Evolutionary conservation across 2,329 filamentous ascomycete genomes (phyloP), one percentile per base, ranked within the genome.

Genomic region (Curvularia eragrostidis): DNA sequence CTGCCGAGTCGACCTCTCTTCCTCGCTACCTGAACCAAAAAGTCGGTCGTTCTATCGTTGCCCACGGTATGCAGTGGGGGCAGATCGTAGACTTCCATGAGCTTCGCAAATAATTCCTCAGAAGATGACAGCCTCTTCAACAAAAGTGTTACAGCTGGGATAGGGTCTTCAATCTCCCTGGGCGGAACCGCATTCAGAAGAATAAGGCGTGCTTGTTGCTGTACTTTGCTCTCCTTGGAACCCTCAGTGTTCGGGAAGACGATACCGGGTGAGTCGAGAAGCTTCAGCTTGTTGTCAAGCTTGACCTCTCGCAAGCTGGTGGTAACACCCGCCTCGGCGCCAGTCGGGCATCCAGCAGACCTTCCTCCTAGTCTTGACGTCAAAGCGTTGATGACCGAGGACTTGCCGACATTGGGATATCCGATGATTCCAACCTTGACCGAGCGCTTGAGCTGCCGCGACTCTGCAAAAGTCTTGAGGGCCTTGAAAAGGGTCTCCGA

Each of bases 391-490:
- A 97, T 97, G 70, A 97, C 92, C 49, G 93, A 97, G 26, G 92
- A 96, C 82, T 97, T 97, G 75, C 93, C 93, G 58, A 97, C 93
- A 75, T 97, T 97, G 69, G 93, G 93, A 77, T 97, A 97, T 26
- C 93, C 93, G 68, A 97, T 96, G 61, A 97, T 91, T 64, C 93
- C 93, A 59, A 97, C 93, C 19, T 91, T 93, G 69, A 96, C 87
- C 52, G 93, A 89, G 54, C 93, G 89, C 83, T 96, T 96, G 66
- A 97, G 82, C 75, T 96, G 89, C 69, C 91, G 90, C 59, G 85
- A 86, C 56, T 91, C 89, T 9, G 93, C 91, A 73, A 91, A 97
- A 42, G 91, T 89, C 82, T 97, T 97, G 60, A 97, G 86, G 0
- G 93, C 91, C 69, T 89, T 91, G 83, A 97, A 93, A 9, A 97